Conservation (phyloP, 179 eudicot species). For the Patellifolia procumbens region DNA sequence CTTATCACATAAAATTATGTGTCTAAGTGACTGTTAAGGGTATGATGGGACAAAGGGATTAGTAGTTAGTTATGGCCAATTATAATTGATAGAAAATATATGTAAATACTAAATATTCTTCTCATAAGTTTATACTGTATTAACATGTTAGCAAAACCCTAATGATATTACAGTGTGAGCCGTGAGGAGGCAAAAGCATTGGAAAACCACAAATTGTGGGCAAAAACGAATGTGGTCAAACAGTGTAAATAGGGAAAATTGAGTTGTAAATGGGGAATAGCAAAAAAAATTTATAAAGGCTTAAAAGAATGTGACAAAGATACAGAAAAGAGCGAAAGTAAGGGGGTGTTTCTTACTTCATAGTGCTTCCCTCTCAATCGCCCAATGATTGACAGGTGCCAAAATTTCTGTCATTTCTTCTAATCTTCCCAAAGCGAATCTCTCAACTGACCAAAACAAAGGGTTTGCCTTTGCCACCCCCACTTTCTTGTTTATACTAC, state of each 20-base stretch:
- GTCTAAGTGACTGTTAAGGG: too few species aligned
- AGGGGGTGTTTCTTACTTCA: slow-evolving; percentile 17
- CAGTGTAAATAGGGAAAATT: background rate
- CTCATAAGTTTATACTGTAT: too few species aligned
- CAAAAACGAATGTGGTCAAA: slow-evolving; percentile 26
- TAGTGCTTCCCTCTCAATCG: slow-evolving; percentile 29
- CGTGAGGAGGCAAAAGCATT: slow-evolving; percentile 26
- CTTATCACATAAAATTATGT: too few species aligned
- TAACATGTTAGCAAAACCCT: too few species aligned
- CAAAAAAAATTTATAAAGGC: background rate
- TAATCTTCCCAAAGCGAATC: slow-evolving; percentile 21
- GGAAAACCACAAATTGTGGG: background rate
- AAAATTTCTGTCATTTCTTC: slow-evolving; percentile 19
- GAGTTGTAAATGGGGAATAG: slow-evolving; percentile 28
- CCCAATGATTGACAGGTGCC: slow-evolving; percentile 45
- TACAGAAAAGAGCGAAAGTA: slow-evolving; percentile 28
- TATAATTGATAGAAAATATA: too few species aligned
- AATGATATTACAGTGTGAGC: too few species aligned
- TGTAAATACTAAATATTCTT: too few species aligned
- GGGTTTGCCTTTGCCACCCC: background rate
- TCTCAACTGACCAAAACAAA: background rate
- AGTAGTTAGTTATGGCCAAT: too few species aligned
- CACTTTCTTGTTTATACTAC: background rate
- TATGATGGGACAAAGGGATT: too few species aligned
- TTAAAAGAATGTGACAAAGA: background rate